Evolutionary conservation across 2,329 filamentous ascomycete species (phyloP).

Genomic region (Xylaria sp.): DNA sequence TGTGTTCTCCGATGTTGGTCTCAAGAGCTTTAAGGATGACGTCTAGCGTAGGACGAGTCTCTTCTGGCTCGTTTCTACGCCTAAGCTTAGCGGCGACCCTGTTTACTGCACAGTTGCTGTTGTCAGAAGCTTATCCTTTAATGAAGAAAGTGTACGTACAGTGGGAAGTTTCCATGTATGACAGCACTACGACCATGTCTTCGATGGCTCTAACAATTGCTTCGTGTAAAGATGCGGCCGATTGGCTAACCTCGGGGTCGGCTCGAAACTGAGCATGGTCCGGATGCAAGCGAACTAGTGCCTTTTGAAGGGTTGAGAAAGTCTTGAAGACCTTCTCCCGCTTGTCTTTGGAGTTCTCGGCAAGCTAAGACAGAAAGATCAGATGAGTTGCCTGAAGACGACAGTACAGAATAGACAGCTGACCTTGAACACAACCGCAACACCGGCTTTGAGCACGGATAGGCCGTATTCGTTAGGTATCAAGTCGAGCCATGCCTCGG

Average conservation of each 20-base stretch:
- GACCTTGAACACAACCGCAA: constrained; percentile 5
- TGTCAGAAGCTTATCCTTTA: constrained; percentile 1
- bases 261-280: not conserved
- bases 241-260: not conserved
- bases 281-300: constrained; percentile 5
- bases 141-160: not conserved
- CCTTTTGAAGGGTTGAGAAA: not conserved
- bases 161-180: not conserved
- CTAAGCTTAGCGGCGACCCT: not conserved
- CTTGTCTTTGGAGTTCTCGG: constrained; percentile 7
- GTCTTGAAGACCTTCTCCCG: not conserved
- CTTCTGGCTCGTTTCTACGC: not conserved
- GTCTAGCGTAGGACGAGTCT: not conserved
- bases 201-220: constrained; percentile 2
- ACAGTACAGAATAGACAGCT: not conserved
- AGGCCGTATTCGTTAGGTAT: constrained; percentile 8
- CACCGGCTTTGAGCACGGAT: not conserved
- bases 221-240: not conserved
- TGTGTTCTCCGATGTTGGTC: not conserved
- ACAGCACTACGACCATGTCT: not conserved
- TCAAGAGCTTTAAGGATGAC: not conserved
- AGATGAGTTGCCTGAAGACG: not conserved
- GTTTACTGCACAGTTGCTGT: not conserved
- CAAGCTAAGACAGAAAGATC: not conserved
- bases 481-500: constrained; percentile 5